Evolutionary conservation across 257 asterid genomes (phyloP), one percentile per base, ranked within the genome.

Genomic region (Galeopsis tetrahit): DNA sequence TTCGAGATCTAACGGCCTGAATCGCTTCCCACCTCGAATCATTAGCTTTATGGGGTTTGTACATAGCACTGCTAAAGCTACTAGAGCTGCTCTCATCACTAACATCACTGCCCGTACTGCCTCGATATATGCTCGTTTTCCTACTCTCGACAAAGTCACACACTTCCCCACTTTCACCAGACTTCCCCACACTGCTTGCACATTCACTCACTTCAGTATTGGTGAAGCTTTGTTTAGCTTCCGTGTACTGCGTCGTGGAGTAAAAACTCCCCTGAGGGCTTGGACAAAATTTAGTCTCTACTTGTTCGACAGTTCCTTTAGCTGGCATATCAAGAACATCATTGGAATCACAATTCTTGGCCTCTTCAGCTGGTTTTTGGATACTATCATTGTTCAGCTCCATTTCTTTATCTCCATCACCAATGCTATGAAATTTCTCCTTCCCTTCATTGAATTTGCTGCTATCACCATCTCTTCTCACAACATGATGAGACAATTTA

Each of bases 31-130:
- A 86, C 40, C 84, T 79, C 7, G 62, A 51, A 58, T 86, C 91
- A 60, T 86, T 86, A 5, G 88, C 82, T 71, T 83, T 81, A 62
- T 86, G 91, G 5, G 91, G 91, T 65, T 86, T 86, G 78, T 86
- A 81, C 64, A 73, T 58, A 10, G 88, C 83, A 51, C 84, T 81
- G 79, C 75, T 76, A 28, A 81, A 83, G 58, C 91, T 80, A 80
- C 87, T 82, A 1, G 88, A 83, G 82, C 91, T 83, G 78, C 91
- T 86, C 78, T 86, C 91, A 2, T 86, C 88, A 3, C 90, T 86
- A 11, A 83, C 15, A 61, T 86, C 86, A 68, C 90, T 86, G 33
- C 85, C 85, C 0, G 85, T 79, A 71, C 91, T 86, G 70, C 85
- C 87, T 72, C 87, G 75, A 10, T 85, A 66, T 31, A 83, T 81